Percentiles rank a stretch among this genome's conserved stretches.
These are phyloP conservation scores for Omphalotus olearius DNA, from an alignment of 1,284 basidiomycete species.

Conservation along the genomic window DNA sequence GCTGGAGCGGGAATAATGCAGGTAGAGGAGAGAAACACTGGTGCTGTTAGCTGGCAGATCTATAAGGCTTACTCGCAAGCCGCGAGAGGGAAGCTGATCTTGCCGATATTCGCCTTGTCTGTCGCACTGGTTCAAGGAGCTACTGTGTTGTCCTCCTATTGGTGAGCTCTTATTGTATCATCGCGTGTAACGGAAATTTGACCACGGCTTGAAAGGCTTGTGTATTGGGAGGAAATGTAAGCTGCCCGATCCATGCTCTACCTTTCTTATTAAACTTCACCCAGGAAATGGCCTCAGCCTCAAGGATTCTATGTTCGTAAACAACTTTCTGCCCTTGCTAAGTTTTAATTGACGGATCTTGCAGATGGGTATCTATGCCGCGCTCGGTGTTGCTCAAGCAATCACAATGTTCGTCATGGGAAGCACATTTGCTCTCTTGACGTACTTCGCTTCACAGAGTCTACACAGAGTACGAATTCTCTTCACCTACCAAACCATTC, in stretches of 20 bases:
- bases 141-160: constrained; percentile 63
- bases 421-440: constrained; percentile 46
- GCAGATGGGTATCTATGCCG: constrained; percentile 68
- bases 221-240: constrained; percentile 66
- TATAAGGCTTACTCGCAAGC: constrained; percentile 53
- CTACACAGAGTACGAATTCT: constrained; percentile 27
- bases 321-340: constrained; percentile 1
- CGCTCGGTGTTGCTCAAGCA: constrained; percentile 46
- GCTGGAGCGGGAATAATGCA: constrained; percentile 56
- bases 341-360: constrained; percentile 3
- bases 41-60: constrained; percentile 46
- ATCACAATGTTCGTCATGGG: constrained; percentile 54
- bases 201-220: constrained; percentile 39
- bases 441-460: constrained; percentile 56
- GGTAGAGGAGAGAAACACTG: constrained; percentile 57
- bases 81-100: constrained; percentile 47
- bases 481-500: not conserved
- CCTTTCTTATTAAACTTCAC: not conserved
- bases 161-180: constrained; percentile 32
- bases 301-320: constrained; percentile 53
- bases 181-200: not conserved
- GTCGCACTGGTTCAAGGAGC: constrained; percentile 56
- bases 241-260: constrained; percentile 1
- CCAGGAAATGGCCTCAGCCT: constrained; percentile 45
- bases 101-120: constrained; percentile 51